phyloP scores from a whole-genome alignment of 2,329 filamentous ascomycete genomes.

The Stagonosporopsis tanaceti region DNA sequence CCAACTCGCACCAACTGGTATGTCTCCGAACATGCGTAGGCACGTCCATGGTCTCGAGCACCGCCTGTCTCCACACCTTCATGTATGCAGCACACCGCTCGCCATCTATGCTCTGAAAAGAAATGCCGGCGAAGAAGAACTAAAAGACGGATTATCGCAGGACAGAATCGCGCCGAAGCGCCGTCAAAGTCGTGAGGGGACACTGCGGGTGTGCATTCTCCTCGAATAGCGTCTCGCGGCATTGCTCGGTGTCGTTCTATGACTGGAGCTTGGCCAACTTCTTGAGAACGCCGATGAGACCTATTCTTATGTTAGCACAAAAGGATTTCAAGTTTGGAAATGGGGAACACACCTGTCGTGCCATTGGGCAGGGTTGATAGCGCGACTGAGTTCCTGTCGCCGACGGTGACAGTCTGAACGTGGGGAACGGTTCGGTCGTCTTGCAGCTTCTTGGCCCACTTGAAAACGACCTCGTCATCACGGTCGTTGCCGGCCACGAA shows the following conservation, averaged over 20 bases:
- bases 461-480: slow-evolving; percentile 92
- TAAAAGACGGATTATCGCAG: neutral
- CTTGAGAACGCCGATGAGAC: slow-evolving; percentile 41
- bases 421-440: slow-evolving; percentile 59
- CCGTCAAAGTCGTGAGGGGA: neutral
- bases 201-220: slow-evolving; percentile 3
- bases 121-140: neutral
- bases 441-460: slow-evolving; percentile 85
- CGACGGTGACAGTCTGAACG: slow-evolving; percentile 85
- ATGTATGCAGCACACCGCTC: neutral
- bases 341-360: slow-evolving; percentile 72
- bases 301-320: slow-evolving; percentile 24
- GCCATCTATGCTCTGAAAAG: neutral
- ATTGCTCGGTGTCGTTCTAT: slow-evolving; percentile 8
- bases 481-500: slow-evolving; percentile 90
- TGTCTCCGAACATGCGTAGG: neutral
- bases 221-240: neutral
- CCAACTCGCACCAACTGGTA: neutral
- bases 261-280: slow-evolving; percentile 37
- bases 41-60: neutral
- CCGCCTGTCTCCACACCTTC: neutral
- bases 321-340: slow-evolving; percentile 11
- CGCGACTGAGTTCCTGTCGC: slow-evolving; percentile 87
- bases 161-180: slow-evolving; percentile 6
- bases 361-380: slow-evolving; percentile 86